Conservation (phyloP, 116 monocot species). For the Cymodocea nodosa region DNA sequence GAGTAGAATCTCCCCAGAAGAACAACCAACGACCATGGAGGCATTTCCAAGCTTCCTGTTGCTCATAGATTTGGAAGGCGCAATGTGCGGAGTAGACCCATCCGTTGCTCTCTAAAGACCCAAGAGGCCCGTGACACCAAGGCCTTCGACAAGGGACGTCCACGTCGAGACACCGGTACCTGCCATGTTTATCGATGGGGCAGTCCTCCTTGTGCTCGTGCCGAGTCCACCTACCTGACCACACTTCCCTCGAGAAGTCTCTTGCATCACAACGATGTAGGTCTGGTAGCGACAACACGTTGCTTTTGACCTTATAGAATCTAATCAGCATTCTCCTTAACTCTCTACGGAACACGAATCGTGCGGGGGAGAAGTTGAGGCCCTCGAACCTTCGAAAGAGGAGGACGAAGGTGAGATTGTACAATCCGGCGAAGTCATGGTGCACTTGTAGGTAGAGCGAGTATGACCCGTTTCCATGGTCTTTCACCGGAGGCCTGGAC, state of each 20-base stretch:
- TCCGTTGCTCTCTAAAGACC: conserved; percentile 75
- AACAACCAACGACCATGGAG: conserved; percentile 60
- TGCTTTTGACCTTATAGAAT: conserved; percentile 10
- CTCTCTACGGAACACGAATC: conserved; percentile 41
- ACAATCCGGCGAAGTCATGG: conserved; percentile 46
- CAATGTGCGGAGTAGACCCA: conserved; percentile 96
- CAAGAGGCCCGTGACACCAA: conserved; percentile 69
- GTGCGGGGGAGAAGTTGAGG: conserved; percentile 45
- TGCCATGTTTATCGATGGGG: conserved; percentile 30
- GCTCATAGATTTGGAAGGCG: conserved; percentile 42
- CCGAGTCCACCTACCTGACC: conserved; percentile 90
- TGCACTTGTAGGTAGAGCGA: conserved; percentile 59
- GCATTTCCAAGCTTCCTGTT: conserved; percentile 50
- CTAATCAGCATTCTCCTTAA: conserved; percentile 32
- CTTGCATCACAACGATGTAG: conserved; percentile 18
- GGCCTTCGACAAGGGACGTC: conserved; percentile 37
- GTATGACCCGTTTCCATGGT: conserved; percentile 85
- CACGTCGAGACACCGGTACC: conserved; percentile 58
- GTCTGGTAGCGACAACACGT: conserved; percentile 10
- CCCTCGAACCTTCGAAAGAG: conserved; percentile 76
- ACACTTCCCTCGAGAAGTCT: conserved; percentile 22
- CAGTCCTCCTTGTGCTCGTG: conserved; percentile 31
- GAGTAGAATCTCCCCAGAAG: conserved; percentile 98
- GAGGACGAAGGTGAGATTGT: conserved; percentile 55
- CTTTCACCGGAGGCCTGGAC: conserved; percentile 64